Evolutionary conservation across 2,329 filamentous ascomycete genomes (phyloP).

Genomic region (Apiospora rasikravindrae): DNA sequence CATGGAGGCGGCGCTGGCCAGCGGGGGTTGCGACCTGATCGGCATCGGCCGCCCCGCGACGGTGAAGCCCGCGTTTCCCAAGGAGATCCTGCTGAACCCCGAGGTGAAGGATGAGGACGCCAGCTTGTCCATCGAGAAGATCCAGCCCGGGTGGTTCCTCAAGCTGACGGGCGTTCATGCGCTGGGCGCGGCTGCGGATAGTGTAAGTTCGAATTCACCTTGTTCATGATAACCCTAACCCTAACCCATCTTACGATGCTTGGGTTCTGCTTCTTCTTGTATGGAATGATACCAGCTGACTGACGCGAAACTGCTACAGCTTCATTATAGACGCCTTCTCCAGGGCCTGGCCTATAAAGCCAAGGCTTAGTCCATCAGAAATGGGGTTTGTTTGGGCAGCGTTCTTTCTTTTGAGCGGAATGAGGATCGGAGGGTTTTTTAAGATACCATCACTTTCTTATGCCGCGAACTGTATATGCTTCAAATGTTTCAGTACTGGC

Average conservation of each 20-base stretch:
- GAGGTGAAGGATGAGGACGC: conserved; percentile 23
- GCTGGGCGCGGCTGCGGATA: conserved; percentile 22
- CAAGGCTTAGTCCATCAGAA: not conserved
- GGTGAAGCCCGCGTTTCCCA: conserved; percentile 20
- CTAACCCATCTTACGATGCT: not conserved
- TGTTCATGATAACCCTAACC: not conserved
- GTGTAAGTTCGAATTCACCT: conserved; percentile 12
- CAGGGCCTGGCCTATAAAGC: not conserved
- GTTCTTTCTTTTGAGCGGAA: too few species aligned
- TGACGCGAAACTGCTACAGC: not conserved
- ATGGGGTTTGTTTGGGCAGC: not conserved
- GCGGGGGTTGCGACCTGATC: conserved; percentile 23
- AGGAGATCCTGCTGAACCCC: conserved; percentile 20
- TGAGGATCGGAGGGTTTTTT: not conserved
- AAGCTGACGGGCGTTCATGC: conserved; percentile 19
- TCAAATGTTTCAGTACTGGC: not conserved
- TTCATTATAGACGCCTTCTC: not conserved
- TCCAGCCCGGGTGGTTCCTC: conserved; percentile 20
- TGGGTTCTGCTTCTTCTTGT: not conserved
- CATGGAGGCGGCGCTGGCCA: conserved; percentile 22
- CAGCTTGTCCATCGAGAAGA: conserved; percentile 20
- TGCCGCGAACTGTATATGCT: not conserved
- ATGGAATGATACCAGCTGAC: not conserved
- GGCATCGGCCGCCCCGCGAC: conserved; percentile 22
- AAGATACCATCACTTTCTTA: not conserved